Evolutionary conservation across 805 yeast genomes (phyloP).

Genomic region (Saturnispora kantuleensis): DNA sequence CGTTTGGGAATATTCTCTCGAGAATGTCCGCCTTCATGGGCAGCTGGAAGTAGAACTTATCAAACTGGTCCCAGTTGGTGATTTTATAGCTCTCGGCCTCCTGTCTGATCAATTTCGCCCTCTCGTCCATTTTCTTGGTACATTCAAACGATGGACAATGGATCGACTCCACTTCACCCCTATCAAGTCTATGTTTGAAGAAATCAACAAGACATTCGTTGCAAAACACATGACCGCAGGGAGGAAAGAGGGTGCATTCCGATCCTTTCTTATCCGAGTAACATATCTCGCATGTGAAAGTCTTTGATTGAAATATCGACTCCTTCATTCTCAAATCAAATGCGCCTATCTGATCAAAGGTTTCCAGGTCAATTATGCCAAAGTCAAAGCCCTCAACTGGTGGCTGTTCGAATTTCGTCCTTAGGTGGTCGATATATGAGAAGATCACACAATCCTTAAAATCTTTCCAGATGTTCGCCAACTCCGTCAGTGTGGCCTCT

Average conservation of each 20-base stretch:
- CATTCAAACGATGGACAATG: conserved; percentile 53
- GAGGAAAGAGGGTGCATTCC: conserved; percentile 27
- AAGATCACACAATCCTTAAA: conserved; percentile 9
- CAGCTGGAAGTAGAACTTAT: conserved; percentile 31
- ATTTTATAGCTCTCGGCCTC: conserved; percentile 6
- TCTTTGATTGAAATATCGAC: conserved; percentile 22
- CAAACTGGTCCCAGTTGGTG: conserved; percentile 26
- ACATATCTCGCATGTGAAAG: conserved; percentile 50
- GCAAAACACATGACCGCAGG: conserved; percentile 45
- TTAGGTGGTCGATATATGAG: conserved; percentile 10
- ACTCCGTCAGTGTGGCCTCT: conserved; percentile 13
- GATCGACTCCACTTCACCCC: conserved; percentile 41
- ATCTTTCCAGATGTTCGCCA: conserved; percentile 5
- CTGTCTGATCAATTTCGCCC: conserved; percentile 12
- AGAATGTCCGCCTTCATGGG: conserved; percentile 31
- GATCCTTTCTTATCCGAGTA: conserved; percentile 39
- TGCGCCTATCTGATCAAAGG: background rate
- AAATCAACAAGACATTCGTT: conserved; percentile 35
- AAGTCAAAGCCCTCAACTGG: no score
- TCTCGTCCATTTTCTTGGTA: conserved; percentile 20
- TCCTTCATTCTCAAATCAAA: conserved; percentile 16
- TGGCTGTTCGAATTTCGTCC: conserved; percentile 7
- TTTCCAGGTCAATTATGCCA: conserved; percentile 24
- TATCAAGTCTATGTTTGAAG: conserved; percentile 30
- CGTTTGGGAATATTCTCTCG: conserved; percentile 21